A percentile compares a stretch with the other conserved stretches of the same genome.
Evolutionary conservation across 2,329 filamentous ascomycete species (phyloP).

Genomic region (Colletotrichum gloeosporioides): DNA sequence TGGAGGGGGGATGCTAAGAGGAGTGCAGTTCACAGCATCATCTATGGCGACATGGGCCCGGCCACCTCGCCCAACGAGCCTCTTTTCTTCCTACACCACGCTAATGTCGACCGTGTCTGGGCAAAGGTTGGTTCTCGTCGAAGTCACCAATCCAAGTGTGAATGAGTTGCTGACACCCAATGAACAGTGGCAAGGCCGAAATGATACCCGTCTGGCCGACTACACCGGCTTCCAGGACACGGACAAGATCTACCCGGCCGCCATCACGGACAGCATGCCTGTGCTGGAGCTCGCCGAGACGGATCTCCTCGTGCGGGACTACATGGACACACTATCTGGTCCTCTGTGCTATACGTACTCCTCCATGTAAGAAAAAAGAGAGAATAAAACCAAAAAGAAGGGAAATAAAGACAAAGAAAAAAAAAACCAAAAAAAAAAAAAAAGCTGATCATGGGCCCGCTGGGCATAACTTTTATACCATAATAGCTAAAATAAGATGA

Average conservation of each 20-base stretch:
- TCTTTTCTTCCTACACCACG: constrained; percentile 33
- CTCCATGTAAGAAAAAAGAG: neutral
- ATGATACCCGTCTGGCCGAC: constrained; percentile 20
- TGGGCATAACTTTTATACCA: too few relatives aligned
- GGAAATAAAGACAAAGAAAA: too few relatives aligned
- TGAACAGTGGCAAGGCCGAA: constrained; percentile 24
- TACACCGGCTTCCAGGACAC: constrained; percentile 22
- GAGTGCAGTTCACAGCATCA: constrained; percentile 13
- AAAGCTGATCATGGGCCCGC: too few relatives aligned
- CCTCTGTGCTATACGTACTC: constrained; percentile 24
- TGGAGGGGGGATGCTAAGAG: neutral
- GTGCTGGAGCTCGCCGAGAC: constrained; percentile 16
- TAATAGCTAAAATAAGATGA: too few relatives aligned
- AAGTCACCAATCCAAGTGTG: accelerated
- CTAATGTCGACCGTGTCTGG: constrained; percentile 33
- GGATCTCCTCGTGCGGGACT: constrained; percentile 20
- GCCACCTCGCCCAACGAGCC: constrained; percentile 32
- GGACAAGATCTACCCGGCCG: neutral
- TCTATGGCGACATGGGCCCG: constrained; percentile 29
- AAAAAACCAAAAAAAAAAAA: too few relatives aligned
- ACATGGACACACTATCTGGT: constrained; percentile 23
- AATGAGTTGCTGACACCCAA: neutral
- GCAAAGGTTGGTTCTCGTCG: constrained; percentile 1
- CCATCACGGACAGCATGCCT: constrained; percentile 19
- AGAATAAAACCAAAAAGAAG: too few relatives aligned